These are phyloP conservation scores for Liquidambar formosana DNA, from an alignment of 164 flowering plant genomes.

Conservation along the genomic window DNA sequence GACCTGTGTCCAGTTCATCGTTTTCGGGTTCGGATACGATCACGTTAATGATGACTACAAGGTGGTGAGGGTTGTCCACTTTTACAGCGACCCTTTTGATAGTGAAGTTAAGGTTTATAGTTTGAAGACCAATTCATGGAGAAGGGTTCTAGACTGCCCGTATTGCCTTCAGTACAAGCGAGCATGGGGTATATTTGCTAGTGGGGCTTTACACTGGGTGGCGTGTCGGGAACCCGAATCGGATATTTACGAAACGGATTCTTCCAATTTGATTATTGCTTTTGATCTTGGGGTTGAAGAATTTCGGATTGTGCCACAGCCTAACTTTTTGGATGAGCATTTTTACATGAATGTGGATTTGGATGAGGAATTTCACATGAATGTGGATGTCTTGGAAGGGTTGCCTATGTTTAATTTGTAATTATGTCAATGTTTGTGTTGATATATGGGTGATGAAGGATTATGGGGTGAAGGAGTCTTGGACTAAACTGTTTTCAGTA, in stretches of 20 bases:
- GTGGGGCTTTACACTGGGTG: no score
- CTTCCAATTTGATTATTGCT: no score
- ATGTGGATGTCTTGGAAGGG: constrained; percentile 13
- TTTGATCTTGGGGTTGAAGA: no score
- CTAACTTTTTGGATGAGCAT: no score
- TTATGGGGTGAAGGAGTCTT: constrained; percentile 15
- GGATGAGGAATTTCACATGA: constrained; percentile 3
- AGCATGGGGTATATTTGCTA: constrained; percentile 18
- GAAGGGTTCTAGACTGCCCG: constrained; percentile 17
- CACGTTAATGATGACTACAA: constrained; percentile 24
- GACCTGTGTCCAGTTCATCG: neutral
- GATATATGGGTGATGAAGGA: constrained; percentile 19
- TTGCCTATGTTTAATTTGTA: constrained; percentile 3
- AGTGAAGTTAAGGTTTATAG: constrained; percentile 24
- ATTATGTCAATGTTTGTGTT: neutral
- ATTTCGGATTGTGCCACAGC: constrained; percentile 14
- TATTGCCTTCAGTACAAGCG: constrained; percentile 2
- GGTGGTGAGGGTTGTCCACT: constrained; percentile 26
- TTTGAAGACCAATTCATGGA: constrained; percentile 26
- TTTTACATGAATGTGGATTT: no score
- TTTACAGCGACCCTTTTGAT: neutral
- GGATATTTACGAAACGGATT: neutral
- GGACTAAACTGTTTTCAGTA: constrained; percentile 14
- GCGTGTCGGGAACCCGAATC: neutral
- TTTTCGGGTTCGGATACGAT: constrained; percentile 37